These are phyloP conservation scores for Hemisphaericaspora xylanilytica DNA, from an alignment of 1,139 yeast species.

Conservation along the genomic window DNA sequence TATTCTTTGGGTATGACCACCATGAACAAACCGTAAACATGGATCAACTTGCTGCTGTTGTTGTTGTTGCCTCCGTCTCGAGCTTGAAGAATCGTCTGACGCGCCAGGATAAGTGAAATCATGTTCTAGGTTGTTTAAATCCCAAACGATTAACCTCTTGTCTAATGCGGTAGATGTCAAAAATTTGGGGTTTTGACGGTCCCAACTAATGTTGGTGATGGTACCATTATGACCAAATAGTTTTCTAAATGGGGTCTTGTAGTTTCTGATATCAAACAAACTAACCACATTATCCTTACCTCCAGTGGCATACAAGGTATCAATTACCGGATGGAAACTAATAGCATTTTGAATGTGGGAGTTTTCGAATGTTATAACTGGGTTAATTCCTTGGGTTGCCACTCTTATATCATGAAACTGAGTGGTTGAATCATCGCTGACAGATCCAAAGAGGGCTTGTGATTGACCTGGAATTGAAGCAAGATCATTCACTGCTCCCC, in stretches of 20 bases:
- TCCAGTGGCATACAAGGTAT: conserved; percentile 49
- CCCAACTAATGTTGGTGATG: conserved; percentile 42
- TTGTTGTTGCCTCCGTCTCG: conserved; percentile 22
- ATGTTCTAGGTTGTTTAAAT: conserved; percentile 44
- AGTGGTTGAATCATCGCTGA: conserved; percentile 67
- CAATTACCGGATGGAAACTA: conserved; percentile 46
- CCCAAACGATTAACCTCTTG: conserved; percentile 51
- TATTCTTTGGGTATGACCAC: conserved; percentile 56
- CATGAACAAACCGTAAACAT: conserved; percentile 56
- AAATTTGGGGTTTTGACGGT: conserved; percentile 31
- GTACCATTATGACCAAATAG: conserved; percentile 50
- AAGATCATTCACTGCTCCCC: conserved; percentile 54
- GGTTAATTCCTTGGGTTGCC: conserved; percentile 31
- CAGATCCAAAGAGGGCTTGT: conserved; percentile 59
- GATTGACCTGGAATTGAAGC: conserved; percentile 36
- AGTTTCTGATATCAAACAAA: conserved; percentile 51
- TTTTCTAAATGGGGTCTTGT: conserved; percentile 44
- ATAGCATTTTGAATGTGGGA: conserved; percentile 49
- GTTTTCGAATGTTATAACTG: conserved; percentile 43
- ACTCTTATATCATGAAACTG: conserved; percentile 66
- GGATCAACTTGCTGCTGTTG: conserved; percentile 45
- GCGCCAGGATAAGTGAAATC: conserved; percentile 40
- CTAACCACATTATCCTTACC: conserved; percentile 52
- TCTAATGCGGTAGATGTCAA: conserved; percentile 52
- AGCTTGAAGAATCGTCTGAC: conserved; percentile 15